phyloP scores from a whole-genome alignment of 805 yeast species.

The Ogataea nitratoaversa region DNA sequence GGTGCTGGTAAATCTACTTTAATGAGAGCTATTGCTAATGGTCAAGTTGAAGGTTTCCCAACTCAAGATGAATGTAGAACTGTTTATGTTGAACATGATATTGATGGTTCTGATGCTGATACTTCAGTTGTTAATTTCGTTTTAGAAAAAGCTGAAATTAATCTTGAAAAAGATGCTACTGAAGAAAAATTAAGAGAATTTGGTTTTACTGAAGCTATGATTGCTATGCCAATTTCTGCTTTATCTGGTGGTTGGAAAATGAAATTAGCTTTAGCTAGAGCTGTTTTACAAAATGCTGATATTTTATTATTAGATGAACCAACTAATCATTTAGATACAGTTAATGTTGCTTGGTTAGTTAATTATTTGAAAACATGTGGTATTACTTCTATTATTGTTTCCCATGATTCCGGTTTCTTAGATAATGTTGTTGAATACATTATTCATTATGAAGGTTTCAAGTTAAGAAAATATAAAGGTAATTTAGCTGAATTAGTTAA shows the following conservation, averaged over 20 bases:
- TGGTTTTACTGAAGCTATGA: conserved; percentile 92
- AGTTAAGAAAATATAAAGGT: conserved; percentile 99
- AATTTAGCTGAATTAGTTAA: conserved; percentile 97
- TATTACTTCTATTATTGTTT: conserved; percentile 95
- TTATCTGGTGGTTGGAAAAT: conserved; percentile 99
- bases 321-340: conserved; percentile 99
- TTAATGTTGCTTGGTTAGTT: conserved; percentile 99
- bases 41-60: conserved; percentile 99
- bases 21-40: conserved; percentile 95
- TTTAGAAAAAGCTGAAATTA: conserved; percentile 72
- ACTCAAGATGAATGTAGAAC: conserved; percentile 98
- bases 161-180: conserved; percentile 63
- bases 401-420: conserved; percentile 99
- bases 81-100: conserved; percentile 99
- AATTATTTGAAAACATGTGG: conserved; percentile 99
- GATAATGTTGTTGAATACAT: conserved; percentile 97
- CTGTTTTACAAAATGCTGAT: conserved; percentile 97
- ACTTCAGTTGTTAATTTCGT: conserved; percentile 93
- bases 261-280: conserved; percentile 99
- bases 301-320: conserved; percentile 98
- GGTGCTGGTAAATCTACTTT: conserved; percentile 99
- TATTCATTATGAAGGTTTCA: conserved; percentile 99
- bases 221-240: conserved; percentile 88
- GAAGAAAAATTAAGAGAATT: conserved; percentile 78
- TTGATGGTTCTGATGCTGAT: conserved; percentile 97